Evolutionary conservation across 257 asterid species (phyloP), one percentile per base, ranked within the genome.

Genomic region (Solanum piurae): DNA sequence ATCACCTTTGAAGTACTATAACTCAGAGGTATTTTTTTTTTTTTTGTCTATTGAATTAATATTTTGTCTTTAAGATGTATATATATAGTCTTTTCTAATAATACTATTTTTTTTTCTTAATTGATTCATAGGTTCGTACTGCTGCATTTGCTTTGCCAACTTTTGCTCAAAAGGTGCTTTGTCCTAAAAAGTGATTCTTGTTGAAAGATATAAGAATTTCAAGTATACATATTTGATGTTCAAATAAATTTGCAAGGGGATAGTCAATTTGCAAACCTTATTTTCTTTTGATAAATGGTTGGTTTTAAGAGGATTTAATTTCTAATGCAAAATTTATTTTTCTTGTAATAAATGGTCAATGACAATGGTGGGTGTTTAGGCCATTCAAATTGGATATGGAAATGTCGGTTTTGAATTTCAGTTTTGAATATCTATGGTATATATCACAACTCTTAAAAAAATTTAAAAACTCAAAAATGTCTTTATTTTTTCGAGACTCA

Each of bases 11-110:
- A 69, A 69, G 76, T 69, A 69, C 23, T 69, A 69, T 29, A 29
- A 72, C 44, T 18, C 27, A 4, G 90, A 90, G 91, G 92, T 88
- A 74, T 3, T 6, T 2, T 29, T 27, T n/a, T n/a, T 27, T 11
- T 66, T 25, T 12, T 27, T 46, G 4, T 49, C 18, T n/a, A 10
- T 60, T 60, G 13, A 60, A 23, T 23, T 60, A 60, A 23, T 6
- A 23, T 23, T 60, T 60, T 60, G 0, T 21, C 12, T 58, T 60
- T 60, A 21, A 21, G 29, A 3, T 23, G 27, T 60, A 25, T n/a
- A 64, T 60, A 23, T 10, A 23, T 60, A 60, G 16, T 64, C 16
- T 10, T 44, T 44, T 64, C 14, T 64, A 64, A 64, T n/a, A n/a
- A 64, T 25, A 4, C 71, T 2, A 4, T 62, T 62, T 62, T 38